Percentiles rank a stretch among this genome's conserved stretches.
These are phyloP conservation scores for Periconia sp. DNA, from an alignment of 2,329 filamentous ascomycete genomes.

Conservation along the genomic window DNA sequence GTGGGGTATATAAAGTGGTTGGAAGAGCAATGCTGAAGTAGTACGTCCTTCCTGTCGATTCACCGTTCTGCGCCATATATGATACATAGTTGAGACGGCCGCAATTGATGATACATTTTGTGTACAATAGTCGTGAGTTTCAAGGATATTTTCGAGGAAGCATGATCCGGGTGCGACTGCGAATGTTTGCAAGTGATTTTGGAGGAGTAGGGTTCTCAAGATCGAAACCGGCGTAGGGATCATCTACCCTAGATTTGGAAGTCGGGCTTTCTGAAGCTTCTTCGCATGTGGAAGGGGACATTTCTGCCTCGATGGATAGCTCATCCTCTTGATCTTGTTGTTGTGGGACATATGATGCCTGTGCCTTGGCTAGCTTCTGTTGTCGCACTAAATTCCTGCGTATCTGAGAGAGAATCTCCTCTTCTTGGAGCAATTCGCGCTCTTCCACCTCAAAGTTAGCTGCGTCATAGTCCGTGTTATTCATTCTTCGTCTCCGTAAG, in stretches of 20 bases:
- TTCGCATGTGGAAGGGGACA: too few species aligned
- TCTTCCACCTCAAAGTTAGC: slow-evolving; percentile 12
- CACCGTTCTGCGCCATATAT: too few species aligned
- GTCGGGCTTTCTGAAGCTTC: background rate
- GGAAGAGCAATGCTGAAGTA: background rate
- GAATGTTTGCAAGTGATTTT: slow-evolving; percentile 9
- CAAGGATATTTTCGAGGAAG: slow-evolving; percentile 4
- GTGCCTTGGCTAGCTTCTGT: slow-evolving; percentile 11
- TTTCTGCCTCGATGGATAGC: background rate
- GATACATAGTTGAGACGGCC: background rate
- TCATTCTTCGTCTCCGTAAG: too few species aligned
- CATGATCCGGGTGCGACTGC: slow-evolving; percentile 8
- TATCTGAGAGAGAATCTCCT: slow-evolving; percentile 16
- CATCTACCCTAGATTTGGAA: background rate
- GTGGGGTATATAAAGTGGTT: background rate
- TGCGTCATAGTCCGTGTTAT: background rate
- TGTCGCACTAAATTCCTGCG: slow-evolving; percentile 13
- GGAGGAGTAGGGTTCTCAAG: slow-evolving; percentile 11
- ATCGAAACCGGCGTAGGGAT: background rate
- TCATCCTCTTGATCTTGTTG: background rate
- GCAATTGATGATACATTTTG: background rate
- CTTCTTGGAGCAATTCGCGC: slow-evolving; percentile 11
- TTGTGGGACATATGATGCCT: background rate
- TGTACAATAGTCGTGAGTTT: background rate
- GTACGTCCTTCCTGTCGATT: too few species aligned